These are phyloP conservation scores for Ogataea ramenticola DNA, from an alignment of 805 yeast genomes.

Conservation along the genomic window DNA sequence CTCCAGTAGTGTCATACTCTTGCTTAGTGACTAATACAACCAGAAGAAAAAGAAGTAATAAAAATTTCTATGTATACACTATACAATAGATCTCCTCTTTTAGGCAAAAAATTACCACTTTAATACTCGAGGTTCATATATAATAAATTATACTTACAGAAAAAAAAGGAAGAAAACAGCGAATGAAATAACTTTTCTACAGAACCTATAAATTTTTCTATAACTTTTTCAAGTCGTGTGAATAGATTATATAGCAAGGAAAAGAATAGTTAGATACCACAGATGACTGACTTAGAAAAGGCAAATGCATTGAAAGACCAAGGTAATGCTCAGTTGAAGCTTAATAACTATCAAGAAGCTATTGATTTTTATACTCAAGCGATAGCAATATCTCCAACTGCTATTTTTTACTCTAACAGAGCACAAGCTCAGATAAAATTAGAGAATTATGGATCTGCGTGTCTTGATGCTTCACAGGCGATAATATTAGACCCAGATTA, in stretches of 20 bases:
- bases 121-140: no score
- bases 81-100: background rate
- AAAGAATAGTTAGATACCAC: background rate
- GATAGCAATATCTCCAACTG: conserved; percentile 55
- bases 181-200: no score
- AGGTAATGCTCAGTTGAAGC: conserved; percentile 71
- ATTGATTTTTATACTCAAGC: conserved; percentile 69
- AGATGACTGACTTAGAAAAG: background rate
- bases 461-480: conserved; percentile 70
- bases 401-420: conserved; percentile 72
- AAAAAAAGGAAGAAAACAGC: no score
- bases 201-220: no score
- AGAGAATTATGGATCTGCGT: conserved; percentile 82
- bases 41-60: no score
- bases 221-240: no score
- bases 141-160: no score
- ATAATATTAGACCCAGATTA: conserved; percentile 59
- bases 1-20: no score
- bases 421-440: conserved; percentile 84
- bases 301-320: conserved; percentile 49
- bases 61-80: no score
- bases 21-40: no score
- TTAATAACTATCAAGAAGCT: conserved; percentile 58
- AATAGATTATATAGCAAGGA: no score
- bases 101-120: background rate